Base-by-base conservation (phyloP, 73 alveolate species). In the Diophrys appendiculata region DNA sequence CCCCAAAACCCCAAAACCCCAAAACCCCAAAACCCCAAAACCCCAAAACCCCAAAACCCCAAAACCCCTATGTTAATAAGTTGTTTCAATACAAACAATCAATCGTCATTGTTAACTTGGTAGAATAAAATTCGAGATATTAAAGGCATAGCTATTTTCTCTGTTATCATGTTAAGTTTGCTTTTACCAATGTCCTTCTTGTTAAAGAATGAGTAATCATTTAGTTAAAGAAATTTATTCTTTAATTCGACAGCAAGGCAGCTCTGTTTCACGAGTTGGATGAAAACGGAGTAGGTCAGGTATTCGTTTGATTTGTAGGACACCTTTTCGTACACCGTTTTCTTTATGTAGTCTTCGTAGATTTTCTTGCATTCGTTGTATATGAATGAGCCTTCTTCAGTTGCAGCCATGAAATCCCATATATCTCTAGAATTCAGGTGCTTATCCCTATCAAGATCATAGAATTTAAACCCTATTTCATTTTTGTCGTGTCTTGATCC, bases 381-480 rank as follows among this genome's bases (percentile, higher is more conserved):
- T 43, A 18, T 11, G 18, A 11, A 43, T 11, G 60, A 43, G n/a
- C 60, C 60, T 43, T 43, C 60, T 43, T 43, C 5, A 5, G 18
- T 5, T 5, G 60, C 18, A 43, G 18, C n/a, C 60, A 43, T 67
- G 53, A 67, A 67, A 29, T 67, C 75, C 25, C 31, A 28, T 22
- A 67, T 25, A 24, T 67, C 75, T 25, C 75, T 18, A 3, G 75
- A 67, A 28, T 31, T 67, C 3, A 67, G 25, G 5, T 3, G 18
- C 24, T 31, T 31, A 28, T 67, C 75, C 5, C 54, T 67, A 67
- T 67, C 75, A 3, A 67, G 24, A 24, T 67, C 75, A 54, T 67
- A 67, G 35, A 67, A 5, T 3, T 14, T 1, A 28, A 67, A 67
- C 3, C 54, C 43, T 3, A 67, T 5, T 67, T 67, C 3, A 25